Base-by-base conservation (phyloP, 2,329 filamentous ascomycete genomes). In the Fusarium compactum region DNA sequence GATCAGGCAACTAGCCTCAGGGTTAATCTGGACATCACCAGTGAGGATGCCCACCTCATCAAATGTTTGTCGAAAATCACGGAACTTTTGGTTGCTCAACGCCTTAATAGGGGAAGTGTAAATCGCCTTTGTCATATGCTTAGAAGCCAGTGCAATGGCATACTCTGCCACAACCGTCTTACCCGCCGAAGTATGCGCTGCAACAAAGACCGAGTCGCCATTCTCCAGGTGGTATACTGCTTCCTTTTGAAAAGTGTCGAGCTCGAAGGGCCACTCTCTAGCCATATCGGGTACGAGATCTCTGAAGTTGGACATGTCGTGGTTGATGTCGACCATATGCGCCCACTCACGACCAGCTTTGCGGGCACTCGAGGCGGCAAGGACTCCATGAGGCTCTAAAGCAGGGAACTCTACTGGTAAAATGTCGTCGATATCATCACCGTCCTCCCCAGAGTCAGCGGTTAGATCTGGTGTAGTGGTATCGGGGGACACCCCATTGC, bases 21-120 rank as follows among this genome's bases (percentile, higher is more conserved):
- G 94, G 70, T 97, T 94, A 76, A 99, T 99, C 80, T 99, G 96
- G 8, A 99, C 96, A 82, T 99, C 96, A 64, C 96, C 96, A 0
- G 96, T 99, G 70, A 99, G 82, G 70, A 99, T 98, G 18, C 96
- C 96, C 20, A 99, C 96, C 80, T 99, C 96, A 64, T 97, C 94
- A 76, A 99, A 99, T 0, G 89, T 90, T 59, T 90, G 87, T 61
- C 94, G 89, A 79, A 99, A 99, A 78, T 99, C 96, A 69, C 96
- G 90, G 81, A 98, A 99, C 80, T 99, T 99, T 78, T 99, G 96
- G 78, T 99, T 99, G 81, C 96, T 98, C 61, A 99, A 84, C 4
- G 96, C 96, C 80, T 99, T 99, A 84, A 99, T 99, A 0, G 96
- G 96, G 1, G 96, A 98, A 0, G 96, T 99, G 79, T 99, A 99